Conservation (phyloP, 1,284 basidiomycete species). For the Cystobasidium sp. region DNA sequence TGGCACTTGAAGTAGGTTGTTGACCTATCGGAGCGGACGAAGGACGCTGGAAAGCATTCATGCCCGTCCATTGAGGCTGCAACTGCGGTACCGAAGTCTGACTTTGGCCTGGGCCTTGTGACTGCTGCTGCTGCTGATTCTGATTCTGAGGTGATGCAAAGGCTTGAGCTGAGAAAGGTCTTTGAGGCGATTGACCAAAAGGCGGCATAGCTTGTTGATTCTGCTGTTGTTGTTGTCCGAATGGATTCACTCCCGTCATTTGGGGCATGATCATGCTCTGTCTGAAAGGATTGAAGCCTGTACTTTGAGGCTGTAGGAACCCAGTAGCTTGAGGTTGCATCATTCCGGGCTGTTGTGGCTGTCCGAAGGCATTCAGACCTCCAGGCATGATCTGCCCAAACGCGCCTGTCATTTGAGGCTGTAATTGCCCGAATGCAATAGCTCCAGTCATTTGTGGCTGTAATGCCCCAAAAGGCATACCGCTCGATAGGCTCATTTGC, state of each 20-base stretch:
- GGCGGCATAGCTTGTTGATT: slow-evolving; percentile 10
- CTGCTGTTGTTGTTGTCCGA: slow-evolving; percentile 19
- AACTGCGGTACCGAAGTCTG: slow-evolving; percentile 28
- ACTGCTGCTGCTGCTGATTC: slow-evolving; percentile 18
- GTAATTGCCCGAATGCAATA: slow-evolving; percentile 43
- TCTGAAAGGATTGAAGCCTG: slow-evolving; percentile 66
- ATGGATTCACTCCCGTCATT: slow-evolving; percentile 46
- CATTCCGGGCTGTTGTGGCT: slow-evolving; percentile 50
- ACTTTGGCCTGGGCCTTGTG: neutral
- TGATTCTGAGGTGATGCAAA: slow-evolving; percentile 24
- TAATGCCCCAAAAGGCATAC: slow-evolving; percentile 41
- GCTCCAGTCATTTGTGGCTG: slow-evolving; percentile 49
- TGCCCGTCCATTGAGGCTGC: slow-evolving; percentile 42
- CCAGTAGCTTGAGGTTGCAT: slow-evolving; percentile 53
- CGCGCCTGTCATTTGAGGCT: slow-evolving; percentile 53
- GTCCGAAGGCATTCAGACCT: slow-evolving; percentile 59
- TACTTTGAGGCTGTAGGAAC: slow-evolving; percentile 69
- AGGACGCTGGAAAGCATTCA: slow-evolving; percentile 44
- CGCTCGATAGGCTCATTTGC: slow-evolving; percentile 51
- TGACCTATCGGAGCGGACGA: slow-evolving; percentile 31
- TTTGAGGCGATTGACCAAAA: slow-evolving; percentile 22
- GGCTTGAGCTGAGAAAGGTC: slow-evolving; percentile 26
- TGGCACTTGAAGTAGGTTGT: slow-evolving; percentile 14
- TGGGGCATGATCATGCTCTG: slow-evolving; percentile 63
- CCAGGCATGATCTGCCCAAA: slow-evolving; percentile 53